Base-by-base conservation (phyloP, 2,329 filamentous ascomycete genomes). In the Colletotrichum liaoningense region DNA sequence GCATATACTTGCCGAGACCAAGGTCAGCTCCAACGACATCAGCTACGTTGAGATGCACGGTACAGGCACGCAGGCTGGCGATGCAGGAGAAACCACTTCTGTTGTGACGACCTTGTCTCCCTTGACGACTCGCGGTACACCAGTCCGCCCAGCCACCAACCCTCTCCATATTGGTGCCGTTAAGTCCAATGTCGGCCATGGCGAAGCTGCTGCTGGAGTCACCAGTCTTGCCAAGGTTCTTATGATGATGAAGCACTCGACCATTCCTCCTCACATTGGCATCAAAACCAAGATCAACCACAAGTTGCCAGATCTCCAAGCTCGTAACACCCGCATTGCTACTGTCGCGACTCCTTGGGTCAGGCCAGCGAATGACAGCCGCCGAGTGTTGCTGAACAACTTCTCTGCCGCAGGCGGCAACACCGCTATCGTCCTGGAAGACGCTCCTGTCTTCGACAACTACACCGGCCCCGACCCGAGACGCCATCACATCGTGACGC, bases 331-430 rank as follows among this genome's bases (percentile, higher is more conserved):
- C 35, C 85, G 87, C 74, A 91, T 93, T 76, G 86, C 89, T 1
- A 85, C 88, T 71, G 83, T 89, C 74, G 79, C 85, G 62, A 88
- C 86, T 0, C 84, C 86, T 0, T 89, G 89, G 80, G 76, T 76
- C 63, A 84, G 90, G 58, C 83, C 81, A 24, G 83, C 88, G 42
- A 84, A 83, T 19, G 84, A 84, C 76, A 85, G 83, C 3, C 83
- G 87, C 8, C 79, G 83, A 2, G 82, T 88, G 3, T 88, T 89
- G 69, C 80, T 93, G 73, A 94, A 94, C 83, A 93, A 93, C 82
- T 93, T 93, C 78, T 89, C 89, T 72, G 93, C 92, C 7, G 91
- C 92, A 66, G 92, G 92, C 74, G 92, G 92, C 46, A 94, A 94
- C 81, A 93, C 92, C 1, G 89, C 90, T 14, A 79, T 94, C 26